These are phyloP conservation scores for Fraxinus paxiana DNA, from an alignment of 305 asterid species.

Conservation along the genomic window DNA sequence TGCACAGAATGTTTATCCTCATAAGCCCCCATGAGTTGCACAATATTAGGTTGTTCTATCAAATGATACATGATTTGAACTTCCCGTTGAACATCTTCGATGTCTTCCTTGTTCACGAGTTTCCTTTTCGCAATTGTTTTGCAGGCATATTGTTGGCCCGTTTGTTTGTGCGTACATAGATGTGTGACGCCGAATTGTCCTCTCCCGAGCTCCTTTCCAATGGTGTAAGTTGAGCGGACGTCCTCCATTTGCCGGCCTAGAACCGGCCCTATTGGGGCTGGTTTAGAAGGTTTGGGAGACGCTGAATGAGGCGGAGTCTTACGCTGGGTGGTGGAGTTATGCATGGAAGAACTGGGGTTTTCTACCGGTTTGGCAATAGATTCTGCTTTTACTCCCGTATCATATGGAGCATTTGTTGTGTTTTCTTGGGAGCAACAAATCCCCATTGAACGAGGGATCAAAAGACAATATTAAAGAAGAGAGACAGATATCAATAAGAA, in stretches of 20 bases:
- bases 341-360: not conserved
- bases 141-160: constrained; percentile 18
- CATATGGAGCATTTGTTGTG: not conserved
- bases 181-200: constrained; percentile 23
- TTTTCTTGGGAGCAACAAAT: constrained; percentile 6
- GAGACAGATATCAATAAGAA: not conserved
- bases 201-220: constrained; percentile 23
- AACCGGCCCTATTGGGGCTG: constrained; percentile 1
- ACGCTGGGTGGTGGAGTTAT: not conserved
- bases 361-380: not conserved
- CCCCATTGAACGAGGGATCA: not conserved
- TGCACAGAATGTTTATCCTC: constrained; percentile 9
- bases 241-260: constrained; percentile 24
- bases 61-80: constrained; percentile 21
- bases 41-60: constrained; percentile 18
- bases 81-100: constrained; percentile 21
- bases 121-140: constrained; percentile 10
- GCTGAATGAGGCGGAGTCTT: not conserved
- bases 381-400: not conserved
- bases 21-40: constrained; percentile 20
- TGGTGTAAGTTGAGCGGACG: constrained; percentile 10
- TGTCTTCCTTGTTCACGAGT: constrained; percentile 19
- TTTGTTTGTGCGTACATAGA: constrained; percentile 13
- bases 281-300: not conserved
- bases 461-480: not conserved